A percentile compares a stretch with the other conserved stretches of the same genome.
phyloP scores from a whole-genome alignment of 2,329 filamentous ascomycete species.

The Aspergillus eucalypticola region DNA sequence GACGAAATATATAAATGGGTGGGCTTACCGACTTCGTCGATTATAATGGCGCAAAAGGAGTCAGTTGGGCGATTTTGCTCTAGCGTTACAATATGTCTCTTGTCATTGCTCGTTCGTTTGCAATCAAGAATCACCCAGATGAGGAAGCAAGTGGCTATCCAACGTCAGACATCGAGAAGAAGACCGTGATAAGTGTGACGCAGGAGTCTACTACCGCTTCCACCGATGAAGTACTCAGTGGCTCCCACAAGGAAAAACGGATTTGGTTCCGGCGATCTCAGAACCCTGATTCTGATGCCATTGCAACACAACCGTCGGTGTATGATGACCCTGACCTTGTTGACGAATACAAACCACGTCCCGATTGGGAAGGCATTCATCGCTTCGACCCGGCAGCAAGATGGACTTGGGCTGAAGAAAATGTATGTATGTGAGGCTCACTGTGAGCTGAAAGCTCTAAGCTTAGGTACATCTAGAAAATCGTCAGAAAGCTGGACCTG shows the following conservation, averaged over 20 bases:
- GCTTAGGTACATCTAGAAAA: conserved; percentile 44
- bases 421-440: conserved; percentile 4
- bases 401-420: conserved; percentile 25
- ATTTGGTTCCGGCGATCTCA: conserved; percentile 33
- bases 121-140: neutral
- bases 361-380: conserved; percentile 33
- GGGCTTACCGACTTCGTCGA: neutral
- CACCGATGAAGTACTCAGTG: conserved; percentile 15
- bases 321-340: conserved; percentile 48
- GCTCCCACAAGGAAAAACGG: conserved; percentile 22
- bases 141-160: conserved; percentile 1
- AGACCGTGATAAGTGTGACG: conserved; percentile 6
- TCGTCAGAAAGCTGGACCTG: conserved; percentile 22
- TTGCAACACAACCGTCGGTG: conserved; percentile 48
- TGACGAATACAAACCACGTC: conserved; percentile 33
- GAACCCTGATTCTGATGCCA: conserved; percentile 27
- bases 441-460: conserved; percentile 22
- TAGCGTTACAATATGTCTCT: conserved; percentile 13
- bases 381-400: conserved; percentile 24
- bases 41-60: no score
- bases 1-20: neutral
- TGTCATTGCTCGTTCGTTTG: conserved; percentile 14
- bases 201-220: neutral
- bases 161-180: conserved; percentile 13
- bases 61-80: neutral